phyloP scores from a whole-genome alignment of 371 early-diverging fungal genomes.

The Basidiobolus meristosporus region DNA sequence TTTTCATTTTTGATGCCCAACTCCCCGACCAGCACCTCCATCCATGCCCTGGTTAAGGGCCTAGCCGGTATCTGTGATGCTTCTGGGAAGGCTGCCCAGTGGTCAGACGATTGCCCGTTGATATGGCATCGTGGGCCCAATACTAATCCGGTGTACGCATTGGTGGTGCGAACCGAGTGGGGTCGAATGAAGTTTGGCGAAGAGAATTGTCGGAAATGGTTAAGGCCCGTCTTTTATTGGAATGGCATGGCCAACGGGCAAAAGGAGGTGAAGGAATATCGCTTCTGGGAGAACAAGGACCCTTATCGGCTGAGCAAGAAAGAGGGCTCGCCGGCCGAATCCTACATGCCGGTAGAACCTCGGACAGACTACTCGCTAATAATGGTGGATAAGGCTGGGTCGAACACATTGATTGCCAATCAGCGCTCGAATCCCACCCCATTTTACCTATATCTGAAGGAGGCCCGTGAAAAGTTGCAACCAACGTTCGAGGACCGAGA shows the following conservation, averaged over 20 bases:
- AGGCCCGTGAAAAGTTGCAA: constrained; percentile 19
- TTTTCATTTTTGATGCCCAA: constrained; percentile 24
- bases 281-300: constrained; percentile 32
- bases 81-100: constrained; percentile 7
- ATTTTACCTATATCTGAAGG: constrained; percentile 5
- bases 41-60: constrained; percentile 13
- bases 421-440: not conserved
- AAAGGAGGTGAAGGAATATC: constrained; percentile 13
- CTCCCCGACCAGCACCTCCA: constrained; percentile 14
- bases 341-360: constrained; percentile 18
- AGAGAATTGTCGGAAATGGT: constrained; percentile 16
- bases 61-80: constrained; percentile 27
- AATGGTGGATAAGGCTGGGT: constrained; percentile 23
- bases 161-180: constrained; percentile 34
- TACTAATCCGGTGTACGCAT: constrained; percentile 41
- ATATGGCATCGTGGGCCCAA: constrained; percentile 44
- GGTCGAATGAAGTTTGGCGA: constrained; percentile 22
- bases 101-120: constrained; percentile 14
- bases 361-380: constrained; percentile 17
- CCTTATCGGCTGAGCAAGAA: constrained; percentile 26
- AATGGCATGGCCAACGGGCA: constrained; percentile 27
- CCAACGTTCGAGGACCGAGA: constrained; percentile 13
- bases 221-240: constrained; percentile 40
- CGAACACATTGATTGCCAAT: constrained; percentile 6
- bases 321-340: constrained; percentile 38